Conservation (phyloP, 148 eudicot species). For the Amaranthus palmeri region DNA sequence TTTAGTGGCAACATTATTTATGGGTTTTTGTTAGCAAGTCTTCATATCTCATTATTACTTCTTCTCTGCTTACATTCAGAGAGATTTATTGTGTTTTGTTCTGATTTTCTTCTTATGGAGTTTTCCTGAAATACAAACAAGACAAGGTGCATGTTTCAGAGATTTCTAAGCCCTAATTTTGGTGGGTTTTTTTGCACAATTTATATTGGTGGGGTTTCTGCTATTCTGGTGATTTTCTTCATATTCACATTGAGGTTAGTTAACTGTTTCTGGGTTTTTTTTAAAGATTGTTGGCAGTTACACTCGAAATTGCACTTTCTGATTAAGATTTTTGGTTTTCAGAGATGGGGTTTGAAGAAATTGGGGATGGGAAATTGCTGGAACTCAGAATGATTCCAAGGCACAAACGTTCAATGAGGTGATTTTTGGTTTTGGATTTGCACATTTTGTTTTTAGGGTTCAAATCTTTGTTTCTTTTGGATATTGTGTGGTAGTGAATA, state of each 20-base stretch:
- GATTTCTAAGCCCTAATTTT: slow-evolving; percentile 2
- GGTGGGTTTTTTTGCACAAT: slow-evolving; percentile 21
- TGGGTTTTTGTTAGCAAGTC: slow-evolving; percentile 12
- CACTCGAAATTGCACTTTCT: not conserved
- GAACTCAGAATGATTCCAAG: slow-evolving; percentile 33
- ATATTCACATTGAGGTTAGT: slow-evolving; percentile 15
- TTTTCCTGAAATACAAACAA: slow-evolving; percentile 30
- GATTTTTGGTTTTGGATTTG: not conserved
- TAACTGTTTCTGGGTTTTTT: not conserved
- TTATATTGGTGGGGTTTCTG: slow-evolving; percentile 1
- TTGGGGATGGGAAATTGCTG: slow-evolving; percentile 33
- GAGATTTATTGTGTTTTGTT: not conserved
- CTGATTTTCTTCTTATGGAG: slow-evolving; percentile 6
- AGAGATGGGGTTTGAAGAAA: slow-evolving; percentile 52
- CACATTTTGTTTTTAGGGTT: not conserved
- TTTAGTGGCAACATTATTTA: slow-evolving; percentile 24
- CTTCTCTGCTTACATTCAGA: slow-evolving; percentile 4
- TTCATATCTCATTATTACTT: slow-evolving; percentile 17
- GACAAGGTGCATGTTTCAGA: slow-evolving; percentile 32
- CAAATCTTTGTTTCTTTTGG: not conserved
- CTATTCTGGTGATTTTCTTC: slow-evolving; percentile 9
- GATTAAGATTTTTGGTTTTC: slow-evolving; percentile 4
- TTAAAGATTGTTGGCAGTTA: not conserved
- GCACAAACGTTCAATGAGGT: slow-evolving; percentile 79
- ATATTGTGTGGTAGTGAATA: slow-evolving; percentile 14